phyloP scores from a whole-genome alignment of 257 asterid species.

The Scutellaria baicalensis region DNA sequence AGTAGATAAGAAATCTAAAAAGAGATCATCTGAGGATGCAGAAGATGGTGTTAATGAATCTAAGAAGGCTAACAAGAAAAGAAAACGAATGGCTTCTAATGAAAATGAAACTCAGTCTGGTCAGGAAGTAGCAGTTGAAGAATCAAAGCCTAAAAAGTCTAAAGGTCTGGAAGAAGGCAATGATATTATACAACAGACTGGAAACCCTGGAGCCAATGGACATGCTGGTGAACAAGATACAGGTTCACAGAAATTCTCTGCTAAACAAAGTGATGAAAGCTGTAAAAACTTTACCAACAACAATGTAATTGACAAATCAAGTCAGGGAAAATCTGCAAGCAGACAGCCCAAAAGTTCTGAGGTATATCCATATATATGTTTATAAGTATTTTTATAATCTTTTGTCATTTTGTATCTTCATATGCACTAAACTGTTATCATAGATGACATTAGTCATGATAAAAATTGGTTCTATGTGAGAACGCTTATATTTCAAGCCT shows the following conservation, averaged over 20 bases:
- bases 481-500: neutral
- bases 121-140: conserved; percentile 35
- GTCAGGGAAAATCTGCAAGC: conserved; percentile 36
- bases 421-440: neutral
- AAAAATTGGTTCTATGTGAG: neutral
- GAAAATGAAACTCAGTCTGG: conserved; percentile 37
- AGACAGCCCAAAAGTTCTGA: conserved; percentile 43
- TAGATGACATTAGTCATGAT: neutral
- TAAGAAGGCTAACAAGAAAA: conserved; percentile 55
- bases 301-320: conserved; percentile 29
- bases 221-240: conserved; percentile 9
- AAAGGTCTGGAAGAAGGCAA: conserved; percentile 37
- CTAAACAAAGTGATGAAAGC: conserved; percentile 15
- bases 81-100: conserved; percentile 44
- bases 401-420: neutral
- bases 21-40: conserved; percentile 22
- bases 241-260: neutral
- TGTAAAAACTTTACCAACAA: conserved; percentile 7
- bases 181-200: conserved; percentile 14
- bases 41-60: conserved; percentile 34
- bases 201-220: conserved; percentile 14
- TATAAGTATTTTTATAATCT: neutral
- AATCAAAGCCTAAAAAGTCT: conserved; percentile 58
- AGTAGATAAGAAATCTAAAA: conserved; percentile 18
- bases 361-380: conserved; percentile 30